A percentile compares a stretch with the other conserved stretches of the same genome.
phyloP scores from a whole-genome alignment of 176 grass and related monocot genomes.

The Zoysia pacifica region DNA sequence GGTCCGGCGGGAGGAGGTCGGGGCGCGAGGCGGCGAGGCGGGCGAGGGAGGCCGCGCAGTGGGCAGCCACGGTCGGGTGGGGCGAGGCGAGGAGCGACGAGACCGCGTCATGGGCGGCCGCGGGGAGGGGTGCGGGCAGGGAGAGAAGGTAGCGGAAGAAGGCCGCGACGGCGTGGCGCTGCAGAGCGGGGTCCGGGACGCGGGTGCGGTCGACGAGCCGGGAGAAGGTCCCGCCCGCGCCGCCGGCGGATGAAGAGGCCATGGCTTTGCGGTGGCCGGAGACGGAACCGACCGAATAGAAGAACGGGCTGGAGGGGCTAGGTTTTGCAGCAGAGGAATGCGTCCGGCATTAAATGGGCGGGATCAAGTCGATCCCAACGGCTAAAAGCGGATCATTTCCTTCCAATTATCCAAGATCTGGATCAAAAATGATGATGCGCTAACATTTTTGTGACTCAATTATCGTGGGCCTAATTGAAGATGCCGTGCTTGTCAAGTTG shows the following conservation, averaged over 20 bases:
- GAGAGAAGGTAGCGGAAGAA: slow-evolving; percentile 49
- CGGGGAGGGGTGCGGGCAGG: slow-evolving; percentile 39
- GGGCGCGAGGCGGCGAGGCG: slow-evolving; percentile 36
- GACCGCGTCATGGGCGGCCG: slow-evolving; percentile 43
- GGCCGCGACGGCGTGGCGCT: slow-evolving; percentile 39
- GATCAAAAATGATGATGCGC: too few species aligned
- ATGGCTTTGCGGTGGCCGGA: slow-evolving; percentile 51
- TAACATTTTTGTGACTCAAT: too few species aligned
- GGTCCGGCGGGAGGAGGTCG: slow-evolving; percentile 38
- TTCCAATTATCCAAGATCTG: too few species aligned
- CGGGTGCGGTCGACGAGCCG: slow-evolving; percentile 43
- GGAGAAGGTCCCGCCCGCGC: slow-evolving; percentile 16
- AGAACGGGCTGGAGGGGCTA: neutral
- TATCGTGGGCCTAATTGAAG: too few species aligned
- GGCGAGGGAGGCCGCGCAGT: slow-evolving; percentile 34
- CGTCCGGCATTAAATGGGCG: neutral
- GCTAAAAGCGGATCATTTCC: too few species aligned
- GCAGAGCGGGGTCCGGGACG: slow-evolving; percentile 31
- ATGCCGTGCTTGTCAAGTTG: too few species aligned
- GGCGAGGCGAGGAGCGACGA: slow-evolving; percentile 42
- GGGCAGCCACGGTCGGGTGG: slow-evolving; percentile 21
- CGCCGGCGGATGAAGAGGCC: slow-evolving; percentile 27
- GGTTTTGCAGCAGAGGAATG: neutral
- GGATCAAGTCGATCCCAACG: neutral
- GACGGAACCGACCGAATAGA: neutral